Conservation (phyloP, 2,329 filamentous ascomycete species). For the Fusarium nurragi region DNA sequence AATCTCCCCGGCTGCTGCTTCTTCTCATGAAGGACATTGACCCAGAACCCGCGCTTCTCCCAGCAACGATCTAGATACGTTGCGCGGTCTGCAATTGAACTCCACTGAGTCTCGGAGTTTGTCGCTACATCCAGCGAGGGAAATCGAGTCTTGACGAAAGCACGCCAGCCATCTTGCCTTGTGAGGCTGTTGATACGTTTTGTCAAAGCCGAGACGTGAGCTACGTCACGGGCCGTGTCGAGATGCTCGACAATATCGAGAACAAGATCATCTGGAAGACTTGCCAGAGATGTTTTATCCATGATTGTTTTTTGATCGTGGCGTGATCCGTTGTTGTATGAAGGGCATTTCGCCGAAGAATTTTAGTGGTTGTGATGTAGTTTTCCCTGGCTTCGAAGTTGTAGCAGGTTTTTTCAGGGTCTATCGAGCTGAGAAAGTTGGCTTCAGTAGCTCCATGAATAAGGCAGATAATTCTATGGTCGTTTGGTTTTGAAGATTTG, state of each 20-base stretch:
- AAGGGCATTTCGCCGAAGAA: slow-evolving; percentile 19
- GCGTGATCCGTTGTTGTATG: slow-evolving; percentile 10
- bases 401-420: not conserved
- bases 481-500: not conserved
- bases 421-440: not conserved
- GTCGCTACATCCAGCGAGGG: slow-evolving; percentile 51
- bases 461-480: not conserved
- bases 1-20: slow-evolving; percentile 21
- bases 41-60: slow-evolving; percentile 59
- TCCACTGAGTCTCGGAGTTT: slow-evolving; percentile 47
- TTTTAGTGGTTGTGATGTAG: slow-evolving; percentile 6
- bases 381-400: not conserved
- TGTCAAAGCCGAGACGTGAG: slow-evolving; percentile 53
- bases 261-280: slow-evolving; percentile 61
- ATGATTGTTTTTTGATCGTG: slow-evolving; percentile 32
- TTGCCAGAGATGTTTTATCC: slow-evolving; percentile 49
- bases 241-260: slow-evolving; percentile 59
- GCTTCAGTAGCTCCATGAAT: not conserved
- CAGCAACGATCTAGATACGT: slow-evolving; percentile 64
- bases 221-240: slow-evolving; percentile 59
- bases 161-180: slow-evolving; percentile 58
- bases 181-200: slow-evolving; percentile 53
- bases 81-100: slow-evolving; percentile 54
- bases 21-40: slow-evolving; percentile 43
- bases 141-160: slow-evolving; percentile 59